A percentile compares a stretch with the other conserved stretches of the same genome.
These are phyloP conservation scores for Malania oleifera DNA, from an alignment of 164 flowering plant species.

Conservation along the genomic window DNA sequence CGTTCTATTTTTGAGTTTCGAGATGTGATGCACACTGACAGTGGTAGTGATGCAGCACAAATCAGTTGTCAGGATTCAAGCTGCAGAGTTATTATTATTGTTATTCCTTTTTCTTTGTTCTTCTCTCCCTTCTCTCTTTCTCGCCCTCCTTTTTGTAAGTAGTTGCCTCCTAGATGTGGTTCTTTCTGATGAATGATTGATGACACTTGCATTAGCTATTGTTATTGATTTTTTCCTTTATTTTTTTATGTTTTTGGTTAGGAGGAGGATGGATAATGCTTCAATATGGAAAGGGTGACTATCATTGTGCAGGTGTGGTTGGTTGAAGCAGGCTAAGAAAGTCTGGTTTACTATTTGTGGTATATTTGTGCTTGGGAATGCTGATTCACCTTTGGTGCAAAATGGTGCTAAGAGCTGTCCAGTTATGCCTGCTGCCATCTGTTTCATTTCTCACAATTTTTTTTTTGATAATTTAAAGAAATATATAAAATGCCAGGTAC, in stretches of 20 bases:
- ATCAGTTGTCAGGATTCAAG: too few species aligned
- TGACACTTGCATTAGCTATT: too few species aligned
- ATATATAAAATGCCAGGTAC: constrained; percentile 12
- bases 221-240: too few species aligned
- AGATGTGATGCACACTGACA: too few species aligned
- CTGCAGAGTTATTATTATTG: too few species aligned
- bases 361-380: constrained; percentile 1
- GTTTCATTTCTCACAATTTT: background rate
- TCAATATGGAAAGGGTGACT: background rate
- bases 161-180: background rate
- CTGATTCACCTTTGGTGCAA: constrained; percentile 9
- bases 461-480: constrained; percentile 8
- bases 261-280: constrained; percentile 17
- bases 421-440: background rate
- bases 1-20: background rate
- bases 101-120: too few species aligned
- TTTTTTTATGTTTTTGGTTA: background rate
- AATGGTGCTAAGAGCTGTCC: constrained; percentile 7
- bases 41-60: too few species aligned
- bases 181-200: background rate
- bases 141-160: background rate
- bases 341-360: constrained; percentile 12
- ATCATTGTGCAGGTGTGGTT: background rate
- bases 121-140: background rate
- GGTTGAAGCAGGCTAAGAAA: background rate